phyloP scores from a whole-genome alignment of 73 alveolate genomes.

The Paramecium bursaria region DNA sequence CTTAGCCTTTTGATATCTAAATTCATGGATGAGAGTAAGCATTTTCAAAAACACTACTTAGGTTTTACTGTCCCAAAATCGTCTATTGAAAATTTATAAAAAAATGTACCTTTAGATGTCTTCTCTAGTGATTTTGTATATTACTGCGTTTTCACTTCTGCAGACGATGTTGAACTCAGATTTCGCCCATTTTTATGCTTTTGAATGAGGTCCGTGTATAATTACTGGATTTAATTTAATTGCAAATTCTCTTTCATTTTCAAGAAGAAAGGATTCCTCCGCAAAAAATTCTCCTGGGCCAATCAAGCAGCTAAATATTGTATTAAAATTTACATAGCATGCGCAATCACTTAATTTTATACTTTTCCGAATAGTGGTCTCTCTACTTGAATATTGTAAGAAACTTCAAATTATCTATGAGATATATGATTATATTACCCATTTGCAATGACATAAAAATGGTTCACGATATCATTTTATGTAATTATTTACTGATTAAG shows the following conservation, averaged over 20 bases:
- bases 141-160: slow-evolving; percentile 22
- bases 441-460: slow-evolving; percentile 37
- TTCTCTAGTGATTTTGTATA: slow-evolving; percentile 49
- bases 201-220: not conserved
- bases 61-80: slow-evolving; percentile 60
- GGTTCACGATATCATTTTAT: slow-evolving; percentile 17
- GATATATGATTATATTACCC: not conserved
- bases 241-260: not conserved
- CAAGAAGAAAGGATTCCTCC: slow-evolving; percentile 27
- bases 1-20: slow-evolving; percentile 7
- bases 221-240: no score
- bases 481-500: slow-evolving; percentile 3
- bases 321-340: not conserved
- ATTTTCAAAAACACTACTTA: slow-evolving; percentile 33
- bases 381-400: slow-evolving; percentile 9
- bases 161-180: slow-evolving; percentile 16
- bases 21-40: slow-evolving; percentile 36
- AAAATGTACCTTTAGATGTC: slow-evolving; percentile 20
- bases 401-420: slow-evolving; percentile 16
- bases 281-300: slow-evolving; percentile 60
- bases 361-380: not conserved
- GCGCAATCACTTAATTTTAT: not conserved
- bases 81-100: not conserved
- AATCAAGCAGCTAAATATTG: slow-evolving; percentile 8
- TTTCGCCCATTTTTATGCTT: not conserved